A percentile compares a stretch with the other conserved stretches of the same genome.
Conservation (phyloP, 1,284 basidiomycete genomes). For the Heimioporus retisporus region DNA sequence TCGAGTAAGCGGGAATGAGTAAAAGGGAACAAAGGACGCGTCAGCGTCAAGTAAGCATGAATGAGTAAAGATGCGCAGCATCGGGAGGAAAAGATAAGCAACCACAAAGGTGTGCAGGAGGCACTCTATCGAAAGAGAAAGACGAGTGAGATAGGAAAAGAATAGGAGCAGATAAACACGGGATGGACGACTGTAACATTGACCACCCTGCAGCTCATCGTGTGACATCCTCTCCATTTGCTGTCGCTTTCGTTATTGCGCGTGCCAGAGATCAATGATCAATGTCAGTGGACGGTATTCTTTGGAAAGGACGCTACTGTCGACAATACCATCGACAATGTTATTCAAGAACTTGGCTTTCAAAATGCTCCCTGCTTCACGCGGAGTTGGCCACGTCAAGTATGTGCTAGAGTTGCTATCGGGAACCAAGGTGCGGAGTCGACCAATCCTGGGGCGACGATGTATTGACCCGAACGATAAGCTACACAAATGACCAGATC, state of each 20-base stretch:
- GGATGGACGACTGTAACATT: too few relatives aligned
- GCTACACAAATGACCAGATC: conserved; percentile 26
- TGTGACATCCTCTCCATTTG: conserved; percentile 70
- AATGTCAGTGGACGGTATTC: conserved; percentile 72
- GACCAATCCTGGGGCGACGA: not conserved
- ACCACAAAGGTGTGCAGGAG: too few relatives aligned
- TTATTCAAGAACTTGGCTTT: conserved; percentile 77
- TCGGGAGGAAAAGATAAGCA: too few relatives aligned
- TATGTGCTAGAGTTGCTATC: conserved; percentile 65
- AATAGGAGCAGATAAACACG: too few relatives aligned
- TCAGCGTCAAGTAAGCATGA: too few relatives aligned
- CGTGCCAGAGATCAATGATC: conserved; percentile 84
- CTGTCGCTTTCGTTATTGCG: conserved; percentile 70
- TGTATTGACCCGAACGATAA: conserved; percentile 12
- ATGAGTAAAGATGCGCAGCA: too few relatives aligned
- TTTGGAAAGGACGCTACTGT: conserved; percentile 66
- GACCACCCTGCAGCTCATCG: too few relatives aligned
- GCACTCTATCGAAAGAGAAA: too few relatives aligned
- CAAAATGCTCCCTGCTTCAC: conserved; percentile 67
- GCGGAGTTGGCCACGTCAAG: conserved; percentile 65
- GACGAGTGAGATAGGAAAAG: too few relatives aligned
- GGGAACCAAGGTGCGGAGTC: conserved; percentile 25
- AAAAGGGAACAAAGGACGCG: too few relatives aligned
- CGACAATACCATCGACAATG: conserved; percentile 60
- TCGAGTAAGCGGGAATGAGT: too few relatives aligned